These are phyloP conservation scores for Diplodia intermedia DNA, from an alignment of 2,329 filamentous ascomycete species.

Conservation along the genomic window DNA sequence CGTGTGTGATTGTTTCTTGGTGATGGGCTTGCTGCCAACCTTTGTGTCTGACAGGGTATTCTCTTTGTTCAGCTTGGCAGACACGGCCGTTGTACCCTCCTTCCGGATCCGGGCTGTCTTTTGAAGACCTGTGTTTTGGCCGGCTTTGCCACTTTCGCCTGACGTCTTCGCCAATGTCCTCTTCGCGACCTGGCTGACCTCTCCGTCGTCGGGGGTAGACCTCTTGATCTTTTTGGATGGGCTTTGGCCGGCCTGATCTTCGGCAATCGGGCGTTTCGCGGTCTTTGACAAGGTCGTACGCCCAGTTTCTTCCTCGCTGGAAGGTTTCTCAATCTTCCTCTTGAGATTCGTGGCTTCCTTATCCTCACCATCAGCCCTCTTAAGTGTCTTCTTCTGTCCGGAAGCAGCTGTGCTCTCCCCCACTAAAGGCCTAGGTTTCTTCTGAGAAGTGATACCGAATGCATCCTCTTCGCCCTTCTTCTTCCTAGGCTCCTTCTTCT, in stretches of 20 bases:
- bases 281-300: slow-evolving; percentile 38
- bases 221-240: not conserved
- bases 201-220: slow-evolving; percentile 9
- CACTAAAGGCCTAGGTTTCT: slow-evolving; percentile 46
- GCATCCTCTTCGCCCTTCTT: slow-evolving; percentile 55
- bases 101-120: slow-evolving; percentile 47
- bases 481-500: slow-evolving; percentile 57
- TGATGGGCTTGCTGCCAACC: slow-evolving; percentile 32
- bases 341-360: slow-evolving; percentile 56
- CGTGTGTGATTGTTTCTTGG: slow-evolving; percentile 7
- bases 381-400: slow-evolving; percentile 7
- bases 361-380: slow-evolving; percentile 35
- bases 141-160: slow-evolving; percentile 55
- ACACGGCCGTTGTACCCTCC: slow-evolving; percentile 8
- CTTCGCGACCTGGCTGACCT: not conserved
- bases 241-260: slow-evolving; percentile 37
- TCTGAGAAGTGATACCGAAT: slow-evolving; percentile 46
- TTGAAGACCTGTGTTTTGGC: slow-evolving; percentile 47
- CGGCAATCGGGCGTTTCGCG: slow-evolving; percentile 40
- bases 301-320: slow-evolving; percentile 48
- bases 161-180: slow-evolving; percentile 49
- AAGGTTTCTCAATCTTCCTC: slow-evolving; percentile 56
- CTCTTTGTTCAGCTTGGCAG: slow-evolving; percentile 37
- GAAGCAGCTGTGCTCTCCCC: slow-evolving; percentile 31
- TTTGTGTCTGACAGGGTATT: slow-evolving; percentile 32